Base-by-base conservation (phyloP, 2,329 filamentous ascomycete species). In the Proliferodiscus dingleyae region DNA sequence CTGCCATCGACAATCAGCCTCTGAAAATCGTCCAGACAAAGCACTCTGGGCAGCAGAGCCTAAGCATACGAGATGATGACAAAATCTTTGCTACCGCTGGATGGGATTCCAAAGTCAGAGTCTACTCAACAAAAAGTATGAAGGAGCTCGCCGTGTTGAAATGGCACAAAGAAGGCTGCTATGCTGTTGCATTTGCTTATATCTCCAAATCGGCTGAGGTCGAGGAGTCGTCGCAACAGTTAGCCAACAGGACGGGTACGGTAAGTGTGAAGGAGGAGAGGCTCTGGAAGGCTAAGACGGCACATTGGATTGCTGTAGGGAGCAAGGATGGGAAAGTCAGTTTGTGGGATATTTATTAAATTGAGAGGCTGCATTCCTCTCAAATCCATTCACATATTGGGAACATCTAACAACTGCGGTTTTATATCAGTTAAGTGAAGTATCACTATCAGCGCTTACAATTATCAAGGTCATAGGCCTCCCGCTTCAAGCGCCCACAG, bases 241-340 rank as follows among this genome's bases (percentile, higher is more conserved):
- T 61, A 6, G 41, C 30, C 26, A 54, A 36, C 26, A 54, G 15
- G 38, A 29, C 24, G 13, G 24, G 18, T 19, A 18, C 72, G 40
- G 72, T 75, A 46, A 73, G 68, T 2, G 79, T 89, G 40, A 84
- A 80, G 48, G 76, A 81, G 28, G 77, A 80, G 53, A 73, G 87
- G 45, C 71, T 80, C 18, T 70, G 70, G 28, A 81, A 80, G 56
- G 83, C 85, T 9, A 81, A 78, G 59, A 72, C 71, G 41, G 85
- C 84, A 19, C 91, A 97, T 65, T 97, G 91, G 90, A 65, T 97
- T 41, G 93, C 85, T 15, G 88, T 81, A 1, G 93, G 93, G 1
- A 86, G 87, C 45, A 98, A 97, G 65, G 93, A 97, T 69, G 93
- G 91, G 15, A 95, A 94, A 64, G 80, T 97, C 52, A 95, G 89